A percentile compares a stretch with the other conserved stretches of the same genome.
Conservation (phyloP, 352 stramenopile genomes). For the Globisporangium echinulatum region DNA sequence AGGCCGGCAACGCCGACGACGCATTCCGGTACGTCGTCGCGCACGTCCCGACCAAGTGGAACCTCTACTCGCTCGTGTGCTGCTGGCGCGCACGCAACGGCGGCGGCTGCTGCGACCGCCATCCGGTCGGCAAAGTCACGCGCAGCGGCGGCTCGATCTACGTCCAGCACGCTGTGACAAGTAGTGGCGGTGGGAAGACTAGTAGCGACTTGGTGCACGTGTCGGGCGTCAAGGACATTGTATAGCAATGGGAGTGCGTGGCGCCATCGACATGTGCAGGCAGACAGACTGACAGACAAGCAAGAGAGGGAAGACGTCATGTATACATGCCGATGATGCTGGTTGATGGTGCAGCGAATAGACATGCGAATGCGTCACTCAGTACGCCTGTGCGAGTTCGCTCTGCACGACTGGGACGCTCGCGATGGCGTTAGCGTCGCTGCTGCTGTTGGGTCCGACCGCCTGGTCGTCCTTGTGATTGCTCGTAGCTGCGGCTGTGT, state of each 20-base stretch:
- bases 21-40: conserved; percentile 75
- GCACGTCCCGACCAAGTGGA: conserved; percentile 82
- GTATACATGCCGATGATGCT: no score
- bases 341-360: neutral
- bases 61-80: conserved; percentile 82
- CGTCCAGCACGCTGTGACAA: conserved; percentile 19
- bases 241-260: neutral
- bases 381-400: conserved; percentile 13
- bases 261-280: neutral
- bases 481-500: neutral
- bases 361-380: neutral
- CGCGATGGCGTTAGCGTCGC: no score
- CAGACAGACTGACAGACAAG: conserved; percentile 7
- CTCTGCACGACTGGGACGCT: neutral
- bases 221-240: neutral
- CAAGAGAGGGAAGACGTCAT: neutral
- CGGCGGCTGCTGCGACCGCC: conserved; percentile 66
- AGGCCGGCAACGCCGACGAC: conserved; percentile 55
- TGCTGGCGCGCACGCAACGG: conserved; percentile 74
- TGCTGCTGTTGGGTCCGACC: no score
- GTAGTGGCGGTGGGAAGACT: neutral
- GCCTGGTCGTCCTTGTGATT: no score
- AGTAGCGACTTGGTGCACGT: neutral
- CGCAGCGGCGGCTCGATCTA: conserved; percentile 61
- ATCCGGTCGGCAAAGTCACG: conserved; percentile 45